These are phyloP conservation scores for Trichoderma sp. DNA, from an alignment of 2,329 filamentous ascomycete genomes.

Conservation along the genomic window DNA sequence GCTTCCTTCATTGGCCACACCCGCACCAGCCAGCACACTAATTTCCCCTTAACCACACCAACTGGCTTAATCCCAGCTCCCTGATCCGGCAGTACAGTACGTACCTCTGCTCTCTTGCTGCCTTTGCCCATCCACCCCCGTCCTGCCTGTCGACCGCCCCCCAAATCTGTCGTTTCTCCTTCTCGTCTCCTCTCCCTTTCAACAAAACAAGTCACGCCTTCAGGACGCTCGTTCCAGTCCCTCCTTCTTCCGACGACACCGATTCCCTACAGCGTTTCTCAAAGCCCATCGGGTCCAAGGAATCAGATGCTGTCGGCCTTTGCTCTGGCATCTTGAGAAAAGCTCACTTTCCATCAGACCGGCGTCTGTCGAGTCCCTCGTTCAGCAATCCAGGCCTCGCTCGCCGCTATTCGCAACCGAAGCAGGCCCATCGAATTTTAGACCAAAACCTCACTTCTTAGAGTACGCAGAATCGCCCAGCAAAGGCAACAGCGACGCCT, in stretches of 20 bases:
- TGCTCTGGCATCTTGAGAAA: slow-evolving; percentile 19
- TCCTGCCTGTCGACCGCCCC: slow-evolving; percentile 6
- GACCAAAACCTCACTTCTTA: not conserved
- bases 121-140: not conserved
- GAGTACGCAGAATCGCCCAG: not conserved
- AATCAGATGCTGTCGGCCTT: slow-evolving; percentile 22
- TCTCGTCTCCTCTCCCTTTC: slow-evolving; percentile 36
- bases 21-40: slow-evolving; percentile 21
- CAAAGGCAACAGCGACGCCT: not conserved
- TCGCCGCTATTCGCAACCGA: slow-evolving; percentile 1
- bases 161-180: slow-evolving; percentile 18
- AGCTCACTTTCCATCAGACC: slow-evolving; percentile 2
- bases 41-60: slow-evolving; percentile 24
- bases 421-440: slow-evolving; percentile 11
- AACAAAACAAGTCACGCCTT: slow-evolving; percentile 45
- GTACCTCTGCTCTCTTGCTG: slow-evolving; percentile 7
- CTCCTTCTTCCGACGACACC: slow-evolving; percentile 34
- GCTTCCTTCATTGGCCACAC: not conserved
- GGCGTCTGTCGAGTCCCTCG: slow-evolving; percentile 21
- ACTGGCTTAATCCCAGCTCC: slow-evolving; percentile 20
- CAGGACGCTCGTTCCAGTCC: slow-evolving; percentile 44
- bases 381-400: slow-evolving; percentile 1
- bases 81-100: slow-evolving; percentile 16
- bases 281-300: slow-evolving; percentile 20
- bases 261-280: slow-evolving; percentile 22